Evolutionary conservation across 176 grass and related monocot genomes (phyloP).

Genomic region (Metroxylon sagu): DNA sequence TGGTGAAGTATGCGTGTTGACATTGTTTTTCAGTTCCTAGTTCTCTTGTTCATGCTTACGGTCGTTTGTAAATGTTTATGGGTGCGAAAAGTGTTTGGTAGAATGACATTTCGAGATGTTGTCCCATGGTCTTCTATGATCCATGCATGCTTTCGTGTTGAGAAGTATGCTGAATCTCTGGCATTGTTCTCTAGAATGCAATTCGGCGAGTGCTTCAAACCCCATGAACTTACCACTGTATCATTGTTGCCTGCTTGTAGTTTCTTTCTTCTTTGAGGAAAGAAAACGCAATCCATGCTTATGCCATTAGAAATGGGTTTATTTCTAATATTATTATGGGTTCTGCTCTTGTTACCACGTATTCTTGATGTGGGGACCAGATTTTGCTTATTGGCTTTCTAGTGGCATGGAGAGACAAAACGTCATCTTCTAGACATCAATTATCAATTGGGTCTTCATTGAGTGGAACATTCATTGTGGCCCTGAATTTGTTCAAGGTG

Average conservation of each 20-base stretch:
- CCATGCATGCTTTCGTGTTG: conserved; percentile 5
- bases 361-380: conserved; percentile 18
- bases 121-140: conserved; percentile 13
- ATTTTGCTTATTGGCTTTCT: conserved; percentile 6
- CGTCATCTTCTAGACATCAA: conserved; percentile 16
- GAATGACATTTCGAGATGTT: conserved; percentile 18
- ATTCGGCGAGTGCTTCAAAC: not conserved
- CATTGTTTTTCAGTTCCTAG: conserved; percentile 5
- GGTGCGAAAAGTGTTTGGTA: conserved; percentile 6
- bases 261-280: conserved; percentile 21
- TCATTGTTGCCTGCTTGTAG: conserved; percentile 16
- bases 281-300: conserved; percentile 13
- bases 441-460: conserved; percentile 12
- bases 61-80: not conserved
- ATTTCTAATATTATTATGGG: conserved; percentile 2
- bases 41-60: conserved; percentile 20
- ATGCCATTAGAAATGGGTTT: conserved; percentile 11
- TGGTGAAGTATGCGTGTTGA: not conserved
- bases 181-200: conserved; percentile 17
- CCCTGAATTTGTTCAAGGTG: conserved; percentile 9
- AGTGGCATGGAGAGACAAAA: conserved; percentile 3
- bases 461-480: conserved; percentile 4
- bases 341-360: conserved; percentile 9
- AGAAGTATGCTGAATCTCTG: conserved; percentile 7
- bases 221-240: conserved; percentile 19